These are phyloP conservation scores for Areca catechu DNA, from an alignment of 176 grass and related monocot genomes.

Conservation along the genomic window DNA sequence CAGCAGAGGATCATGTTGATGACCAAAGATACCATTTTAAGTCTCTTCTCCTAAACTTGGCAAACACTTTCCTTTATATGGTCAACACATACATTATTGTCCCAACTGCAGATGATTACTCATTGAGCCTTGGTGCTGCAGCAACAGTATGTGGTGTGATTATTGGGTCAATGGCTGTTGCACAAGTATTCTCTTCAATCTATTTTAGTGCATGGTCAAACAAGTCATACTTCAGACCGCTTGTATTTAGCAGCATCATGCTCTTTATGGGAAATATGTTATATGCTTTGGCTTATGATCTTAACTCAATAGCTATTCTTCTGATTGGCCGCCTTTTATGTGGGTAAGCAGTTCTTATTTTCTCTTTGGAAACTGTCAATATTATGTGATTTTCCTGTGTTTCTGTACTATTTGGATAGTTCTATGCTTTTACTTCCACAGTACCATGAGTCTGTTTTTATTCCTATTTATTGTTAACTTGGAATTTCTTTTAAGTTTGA, in stretches of 20 bases:
- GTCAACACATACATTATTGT: slow-evolving; percentile 96
- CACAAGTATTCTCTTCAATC: slow-evolving; percentile 97
- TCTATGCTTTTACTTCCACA: too few relatives aligned
- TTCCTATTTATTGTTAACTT: too few relatives aligned
- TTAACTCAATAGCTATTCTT: slow-evolving; percentile 62
- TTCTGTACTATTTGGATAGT: too few relatives aligned
- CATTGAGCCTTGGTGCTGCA: slow-evolving; percentile 88
- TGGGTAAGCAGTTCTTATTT: slow-evolving; percentile 35
- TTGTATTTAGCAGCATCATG: slow-evolving; percentile 89
- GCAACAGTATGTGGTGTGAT: slow-evolving; percentile 90
- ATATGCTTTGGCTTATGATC: slow-evolving; percentile 84
- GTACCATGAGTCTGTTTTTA: too few relatives aligned
- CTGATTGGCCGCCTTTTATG: slow-evolving; percentile 68
- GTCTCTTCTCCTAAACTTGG: slow-evolving; percentile 69
- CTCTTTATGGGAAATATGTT: slow-evolving; percentile 61
- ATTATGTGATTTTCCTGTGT: too few relatives aligned
- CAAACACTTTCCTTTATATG: slow-evolving; percentile 88
- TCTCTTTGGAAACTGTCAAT: too few relatives aligned
- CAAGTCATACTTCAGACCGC: slow-evolving; percentile 78
- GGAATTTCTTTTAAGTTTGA: background rate
- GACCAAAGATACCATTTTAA: slow-evolving; percentile 65
- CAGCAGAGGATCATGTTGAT: slow-evolving; percentile 40
- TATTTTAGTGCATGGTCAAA: slow-evolving; percentile 98
- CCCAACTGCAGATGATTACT: slow-evolving; percentile 86
- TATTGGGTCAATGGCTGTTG: slow-evolving; percentile 92